These are phyloP conservation scores for Coccinonectria pachysandricola DNA, from an alignment of 2,329 filamentous ascomycete species.

Conservation along the genomic window DNA sequence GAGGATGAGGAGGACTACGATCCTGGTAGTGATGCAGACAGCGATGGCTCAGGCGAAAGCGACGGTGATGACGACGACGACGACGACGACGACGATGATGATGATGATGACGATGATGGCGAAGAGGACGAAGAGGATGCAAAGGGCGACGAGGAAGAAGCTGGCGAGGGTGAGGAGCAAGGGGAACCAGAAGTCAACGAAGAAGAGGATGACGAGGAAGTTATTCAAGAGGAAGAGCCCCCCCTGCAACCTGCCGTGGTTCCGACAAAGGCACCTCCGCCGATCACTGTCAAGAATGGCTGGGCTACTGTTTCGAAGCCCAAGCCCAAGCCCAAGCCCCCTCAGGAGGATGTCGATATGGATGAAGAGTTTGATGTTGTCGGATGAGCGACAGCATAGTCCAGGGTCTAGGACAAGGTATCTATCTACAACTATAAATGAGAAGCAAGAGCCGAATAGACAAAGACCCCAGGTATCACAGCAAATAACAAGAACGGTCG, in stretches of 20 bases:
- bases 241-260: slow-evolving; percentile 2
- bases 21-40: slow-evolving; percentile 49
- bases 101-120: slow-evolving; percentile 29
- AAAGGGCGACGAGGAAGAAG: slow-evolving; percentile 21
- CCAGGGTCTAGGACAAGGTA: slow-evolving; percentile 3
- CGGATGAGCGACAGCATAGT: slow-evolving; percentile 3
- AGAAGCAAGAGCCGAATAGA: too few species aligned
- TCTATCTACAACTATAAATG: too few species aligned
- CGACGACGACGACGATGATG: slow-evolving; percentile 35
- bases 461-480: too few species aligned
- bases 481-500: too few species aligned
- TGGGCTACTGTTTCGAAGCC: slow-evolving; percentile 22
- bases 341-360: slow-evolving; percentile 21
- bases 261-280: slow-evolving; percentile 2
- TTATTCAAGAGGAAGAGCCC: slow-evolving; percentile 6
- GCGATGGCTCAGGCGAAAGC: slow-evolving; percentile 43
- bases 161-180: slow-evolving; percentile 14
- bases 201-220: slow-evolving; percentile 10
- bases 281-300: slow-evolving; percentile 16
- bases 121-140: slow-evolving; percentile 28
- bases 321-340: slow-evolving; percentile 3
- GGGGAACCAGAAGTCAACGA: slow-evolving; percentile 10
- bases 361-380: slow-evolving; percentile 26
- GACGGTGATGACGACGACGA: slow-evolving; percentile 44
- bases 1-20: slow-evolving; percentile 59